Evolutionary conservation across 176 grass and related monocot genomes (phyloP).

Genomic region (Musa itinerans): DNA sequence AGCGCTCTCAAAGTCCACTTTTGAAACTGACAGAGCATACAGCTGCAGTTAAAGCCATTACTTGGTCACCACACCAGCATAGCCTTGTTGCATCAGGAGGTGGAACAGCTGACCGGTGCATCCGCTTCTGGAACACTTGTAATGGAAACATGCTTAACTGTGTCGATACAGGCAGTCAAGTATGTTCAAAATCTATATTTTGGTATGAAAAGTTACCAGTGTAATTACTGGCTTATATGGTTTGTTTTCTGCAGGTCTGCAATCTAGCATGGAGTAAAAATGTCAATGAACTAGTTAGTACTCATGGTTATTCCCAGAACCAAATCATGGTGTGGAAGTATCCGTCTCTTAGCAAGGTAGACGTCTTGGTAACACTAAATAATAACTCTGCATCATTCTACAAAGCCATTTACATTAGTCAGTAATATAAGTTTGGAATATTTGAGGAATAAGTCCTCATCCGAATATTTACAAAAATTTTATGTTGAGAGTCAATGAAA

Average conservation of each 20-base stretch:
- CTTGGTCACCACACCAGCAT: slow-evolving; percentile 95
- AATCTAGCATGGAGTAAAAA: slow-evolving; percentile 98
- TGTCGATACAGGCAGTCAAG: slow-evolving; percentile 91
- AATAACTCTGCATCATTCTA: not conserved
- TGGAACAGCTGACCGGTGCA: slow-evolving; percentile 87
- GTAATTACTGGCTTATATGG: not conserved
- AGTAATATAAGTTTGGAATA: too few relatives aligned
- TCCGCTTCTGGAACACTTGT: slow-evolving; percentile 85
- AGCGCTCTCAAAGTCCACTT: slow-evolving; percentile 71
- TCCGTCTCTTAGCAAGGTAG: slow-evolving; percentile 85
- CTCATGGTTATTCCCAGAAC: slow-evolving; percentile 95
- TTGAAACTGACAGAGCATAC: slow-evolving; percentile 81
- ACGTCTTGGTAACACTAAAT: slow-evolving; percentile 1
- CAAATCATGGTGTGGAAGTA: slow-evolving; percentile 99
- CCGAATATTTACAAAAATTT: not conserved
- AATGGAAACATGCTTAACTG: slow-evolving; percentile 87
- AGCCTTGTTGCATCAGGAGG: slow-evolving; percentile 85
- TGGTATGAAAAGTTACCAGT: not conserved
- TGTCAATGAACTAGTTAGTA: slow-evolving; percentile 89
- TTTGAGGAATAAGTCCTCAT: not conserved
- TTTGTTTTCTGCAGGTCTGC: slow-evolving; percentile 55
- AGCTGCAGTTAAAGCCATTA: slow-evolving; percentile 89
- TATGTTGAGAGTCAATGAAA: not conserved
- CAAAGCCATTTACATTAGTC: not conserved
- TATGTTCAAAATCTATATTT: slow-evolving; percentile 23